These are phyloP conservation scores for Microcyclosporella mali DNA, from an alignment of 2,329 filamentous ascomycete species.

Conservation along the genomic window DNA sequence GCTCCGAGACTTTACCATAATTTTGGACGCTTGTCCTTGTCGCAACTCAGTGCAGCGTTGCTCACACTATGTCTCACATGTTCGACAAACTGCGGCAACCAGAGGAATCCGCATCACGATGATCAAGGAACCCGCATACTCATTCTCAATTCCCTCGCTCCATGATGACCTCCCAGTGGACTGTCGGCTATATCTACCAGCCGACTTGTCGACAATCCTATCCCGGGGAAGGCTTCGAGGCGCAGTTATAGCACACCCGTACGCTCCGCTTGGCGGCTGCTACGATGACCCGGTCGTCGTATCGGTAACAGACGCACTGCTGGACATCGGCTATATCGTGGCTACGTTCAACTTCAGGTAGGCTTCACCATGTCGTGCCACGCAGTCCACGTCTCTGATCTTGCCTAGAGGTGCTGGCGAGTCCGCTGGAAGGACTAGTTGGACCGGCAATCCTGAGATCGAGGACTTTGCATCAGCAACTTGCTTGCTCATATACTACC, in stretches of 20 bases:
- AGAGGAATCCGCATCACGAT: background rate
- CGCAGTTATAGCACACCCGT: constrained; percentile 79
- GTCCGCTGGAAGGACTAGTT: constrained; percentile 74
- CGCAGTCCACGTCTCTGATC: constrained; percentile 10
- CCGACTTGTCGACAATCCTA: constrained; percentile 1
- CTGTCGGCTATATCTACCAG: constrained; percentile 70
- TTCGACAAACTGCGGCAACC: too few species aligned
- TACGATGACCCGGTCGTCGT: constrained; percentile 77
- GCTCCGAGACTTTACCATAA: too few species aligned
- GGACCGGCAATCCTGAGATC: constrained; percentile 75
- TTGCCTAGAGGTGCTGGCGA: constrained; percentile 69
- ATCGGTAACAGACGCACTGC: constrained; percentile 55
- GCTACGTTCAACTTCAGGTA: constrained; percentile 91
- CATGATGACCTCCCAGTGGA: constrained; percentile 70
- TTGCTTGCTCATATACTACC: constrained; percentile 72
- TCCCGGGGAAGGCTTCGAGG: constrained; percentile 26
- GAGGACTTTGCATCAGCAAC: constrained; percentile 76
- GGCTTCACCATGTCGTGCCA: constrained; percentile 10
- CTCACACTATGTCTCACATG: too few species aligned
- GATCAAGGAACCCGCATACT: constrained; percentile 12
- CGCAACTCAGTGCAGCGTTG: too few species aligned
- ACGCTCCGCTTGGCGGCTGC: constrained; percentile 77
- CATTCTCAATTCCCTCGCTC: constrained; percentile 76
- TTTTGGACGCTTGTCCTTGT: too few species aligned
- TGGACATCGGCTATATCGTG: constrained; percentile 68